These are phyloP conservation scores for Rhodocollybia butyracea DNA, from an alignment of 768 basidiomycete species.

Conservation along the genomic window DNA sequence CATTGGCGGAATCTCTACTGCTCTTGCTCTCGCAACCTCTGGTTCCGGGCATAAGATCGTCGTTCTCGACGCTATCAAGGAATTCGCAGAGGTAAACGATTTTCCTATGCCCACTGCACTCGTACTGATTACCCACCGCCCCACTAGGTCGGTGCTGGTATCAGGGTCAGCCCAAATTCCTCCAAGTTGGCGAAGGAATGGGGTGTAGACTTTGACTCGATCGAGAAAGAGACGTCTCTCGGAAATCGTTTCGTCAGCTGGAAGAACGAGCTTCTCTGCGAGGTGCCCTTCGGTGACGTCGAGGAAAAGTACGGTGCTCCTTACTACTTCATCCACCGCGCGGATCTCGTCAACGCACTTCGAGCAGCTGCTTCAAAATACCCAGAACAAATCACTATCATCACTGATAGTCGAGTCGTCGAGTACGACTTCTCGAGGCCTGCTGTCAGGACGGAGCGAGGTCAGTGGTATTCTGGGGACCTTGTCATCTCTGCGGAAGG, in stretches of 20 bases:
- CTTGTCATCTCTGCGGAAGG: constrained; percentile 36
- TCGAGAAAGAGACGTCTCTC: constrained; percentile 18
- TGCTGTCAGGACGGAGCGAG: constrained; percentile 10
- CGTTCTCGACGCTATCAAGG: constrained; percentile 21
- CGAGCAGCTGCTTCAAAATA: constrained; percentile 18
- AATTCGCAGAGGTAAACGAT: neutral
- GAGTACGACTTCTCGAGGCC: constrained; percentile 22
- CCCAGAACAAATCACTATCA: constrained; percentile 18
- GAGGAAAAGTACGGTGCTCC: constrained; percentile 27
- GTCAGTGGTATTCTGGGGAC: constrained; percentile 25
- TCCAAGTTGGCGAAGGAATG: constrained; percentile 22
- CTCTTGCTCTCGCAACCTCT: constrained; percentile 26
- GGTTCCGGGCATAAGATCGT: constrained; percentile 26
- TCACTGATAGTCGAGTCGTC: constrained; percentile 13
- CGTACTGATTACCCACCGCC: constrained; percentile 6
- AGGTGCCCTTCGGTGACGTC: constrained; percentile 24
- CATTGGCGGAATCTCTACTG: constrained; percentile 25
- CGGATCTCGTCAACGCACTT: constrained; percentile 26
- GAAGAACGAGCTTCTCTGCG: constrained; percentile 21
- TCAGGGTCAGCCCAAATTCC: constrained; percentile 33
- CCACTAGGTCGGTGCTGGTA: constrained; percentile 31
- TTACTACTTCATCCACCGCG: constrained; percentile 30
- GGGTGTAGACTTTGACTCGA: constrained; percentile 21
- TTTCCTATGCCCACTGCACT: neutral
- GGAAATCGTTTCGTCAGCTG: constrained; percentile 17